Percentiles rank a stretch among this genome's conserved stretches.
These are phyloP conservation scores for Aspergillus sp. DNA, from an alignment of 2,329 filamentous ascomycete species.

Conservation along the genomic window DNA sequence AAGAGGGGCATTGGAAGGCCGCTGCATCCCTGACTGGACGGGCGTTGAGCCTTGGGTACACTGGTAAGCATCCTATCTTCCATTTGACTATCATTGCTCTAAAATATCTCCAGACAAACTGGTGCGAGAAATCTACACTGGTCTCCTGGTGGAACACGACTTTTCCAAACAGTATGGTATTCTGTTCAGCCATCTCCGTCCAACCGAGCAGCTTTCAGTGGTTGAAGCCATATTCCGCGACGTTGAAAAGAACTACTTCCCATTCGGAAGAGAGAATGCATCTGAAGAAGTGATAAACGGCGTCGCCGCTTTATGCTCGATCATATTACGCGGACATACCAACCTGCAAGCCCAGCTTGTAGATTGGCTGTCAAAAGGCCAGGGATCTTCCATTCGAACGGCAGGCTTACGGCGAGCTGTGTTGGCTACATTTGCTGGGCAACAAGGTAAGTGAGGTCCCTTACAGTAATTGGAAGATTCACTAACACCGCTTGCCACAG, in stretches of 20 bases:
- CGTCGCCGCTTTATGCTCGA: constrained; percentile 57
- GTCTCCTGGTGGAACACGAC: constrained; percentile 32
- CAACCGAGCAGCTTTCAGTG: constrained; percentile 49
- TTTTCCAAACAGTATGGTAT: constrained; percentile 31
- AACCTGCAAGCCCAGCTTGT: constrained; percentile 56
- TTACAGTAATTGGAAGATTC: neutral
- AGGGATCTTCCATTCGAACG: constrained; percentile 64
- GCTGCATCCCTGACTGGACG: constrained; percentile 54
- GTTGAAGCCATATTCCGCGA: constrained; percentile 48
- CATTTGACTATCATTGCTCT: constrained; percentile 6
- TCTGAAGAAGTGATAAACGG: constrained; percentile 51
- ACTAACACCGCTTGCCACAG: constrained; percentile 28
- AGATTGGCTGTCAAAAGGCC: constrained; percentile 64
- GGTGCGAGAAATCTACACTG: constrained; percentile 39
- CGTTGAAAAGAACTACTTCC: constrained; percentile 42
- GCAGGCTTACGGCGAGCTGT: constrained; percentile 67
- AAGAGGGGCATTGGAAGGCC: constrained; percentile 32
- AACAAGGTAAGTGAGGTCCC: constrained; percentile 42
- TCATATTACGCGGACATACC: constrained; percentile 50
- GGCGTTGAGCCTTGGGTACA: constrained; percentile 69
- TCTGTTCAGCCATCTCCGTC: constrained; percentile 45
- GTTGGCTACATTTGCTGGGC: constrained; percentile 56
- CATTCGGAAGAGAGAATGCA: constrained; percentile 11
- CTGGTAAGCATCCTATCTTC: constrained; percentile 50
- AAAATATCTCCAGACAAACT: constrained; percentile 36